A percentile compares a stretch with the other conserved stretches of the same genome.
These are phyloP conservation scores for Raddia guianensis DNA, from an alignment of 176 grass and related monocot species.

Conservation along the genomic window DNA sequence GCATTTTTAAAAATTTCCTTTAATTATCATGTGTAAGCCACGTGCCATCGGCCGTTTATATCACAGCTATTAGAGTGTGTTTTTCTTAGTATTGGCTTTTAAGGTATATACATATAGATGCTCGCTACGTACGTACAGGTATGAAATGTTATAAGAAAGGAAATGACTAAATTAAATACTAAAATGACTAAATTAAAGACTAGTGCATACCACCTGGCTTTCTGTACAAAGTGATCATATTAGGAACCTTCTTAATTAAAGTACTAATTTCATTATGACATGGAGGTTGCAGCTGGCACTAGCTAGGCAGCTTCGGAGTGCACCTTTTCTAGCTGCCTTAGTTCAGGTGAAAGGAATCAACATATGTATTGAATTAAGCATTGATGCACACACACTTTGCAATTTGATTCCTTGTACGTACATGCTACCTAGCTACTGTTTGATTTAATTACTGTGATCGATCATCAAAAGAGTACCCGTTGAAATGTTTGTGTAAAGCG, in stretches of 20 bases:
- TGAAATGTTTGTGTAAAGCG: background rate
- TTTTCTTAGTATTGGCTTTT: no score
- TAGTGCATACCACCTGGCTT: background rate
- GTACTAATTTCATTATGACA: slow-evolving; percentile 9
- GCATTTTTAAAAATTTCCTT: no score
- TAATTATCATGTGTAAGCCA: no score
- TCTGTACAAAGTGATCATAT: slow-evolving; percentile 19
- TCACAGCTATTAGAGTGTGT: no score
- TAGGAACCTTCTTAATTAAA: slow-evolving; percentile 10
- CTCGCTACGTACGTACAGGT: no score
- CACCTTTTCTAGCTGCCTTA: slow-evolving; percentile 48
- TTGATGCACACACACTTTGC: slow-evolving; percentile 32
- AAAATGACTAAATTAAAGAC: background rate
- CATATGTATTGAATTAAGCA: slow-evolving; percentile 19
- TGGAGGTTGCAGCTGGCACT: background rate
- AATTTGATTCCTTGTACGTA: slow-evolving; percentile 16
- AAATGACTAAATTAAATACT: background rate
- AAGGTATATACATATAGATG: no score
- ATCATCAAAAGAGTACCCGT: background rate
- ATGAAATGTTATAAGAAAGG: background rate
- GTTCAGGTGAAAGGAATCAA: slow-evolving; percentile 53
- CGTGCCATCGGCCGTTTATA: no score
- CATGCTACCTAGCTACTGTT: background rate
- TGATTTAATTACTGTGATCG: background rate
- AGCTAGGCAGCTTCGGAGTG: slow-evolving; percentile 11